phyloP scores from a whole-genome alignment of 108 stramenopile genomes.

The Pseudonitzschia multistriata region DNA sequence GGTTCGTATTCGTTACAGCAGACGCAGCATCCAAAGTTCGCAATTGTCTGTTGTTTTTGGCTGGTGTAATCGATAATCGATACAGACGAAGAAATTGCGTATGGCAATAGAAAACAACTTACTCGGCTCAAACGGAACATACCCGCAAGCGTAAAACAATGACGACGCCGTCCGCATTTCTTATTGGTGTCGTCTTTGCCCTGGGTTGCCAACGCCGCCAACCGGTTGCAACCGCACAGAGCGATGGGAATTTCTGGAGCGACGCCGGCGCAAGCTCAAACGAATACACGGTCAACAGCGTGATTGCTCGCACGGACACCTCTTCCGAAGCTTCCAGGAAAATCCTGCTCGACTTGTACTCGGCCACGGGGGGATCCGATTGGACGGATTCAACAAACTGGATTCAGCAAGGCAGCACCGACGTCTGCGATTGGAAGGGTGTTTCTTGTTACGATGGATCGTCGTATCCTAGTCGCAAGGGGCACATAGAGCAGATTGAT shows the following conservation, averaged over 20 bases:
- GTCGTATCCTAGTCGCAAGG: slow-evolving; percentile 22
- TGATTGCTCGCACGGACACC: neutral
- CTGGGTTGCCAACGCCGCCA: neutral
- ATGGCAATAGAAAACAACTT: too few relatives aligned
- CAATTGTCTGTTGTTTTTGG: too few relatives aligned
- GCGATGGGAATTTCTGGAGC: slow-evolving; percentile 3
- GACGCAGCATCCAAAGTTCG: too few relatives aligned
- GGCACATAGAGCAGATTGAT: slow-evolving; percentile 55
- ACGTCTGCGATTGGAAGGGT: slow-evolving; percentile 74
- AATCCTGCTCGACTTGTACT: slow-evolving; percentile 24
- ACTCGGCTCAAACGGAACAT: too few relatives aligned
- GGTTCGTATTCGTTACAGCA: too few relatives aligned
- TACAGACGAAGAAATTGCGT: too few relatives aligned
- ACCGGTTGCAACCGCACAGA: neutral
- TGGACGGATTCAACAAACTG: slow-evolving; percentile 40
- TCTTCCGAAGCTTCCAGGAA: neutral
- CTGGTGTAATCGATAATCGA: too few relatives aligned
- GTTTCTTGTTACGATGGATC: slow-evolving; percentile 48
- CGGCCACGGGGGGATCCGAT: slow-evolving; percentile 22
- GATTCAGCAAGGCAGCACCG: slow-evolving; percentile 22
- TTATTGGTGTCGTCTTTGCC: neutral
- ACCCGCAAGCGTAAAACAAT: too few relatives aligned
- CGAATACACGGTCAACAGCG: neutral
- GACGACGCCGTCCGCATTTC: neutral
- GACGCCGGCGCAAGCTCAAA: neutral